Conservation (phyloP, 1,139 yeast genomes). For the Protomyces macrosporus region DNA sequence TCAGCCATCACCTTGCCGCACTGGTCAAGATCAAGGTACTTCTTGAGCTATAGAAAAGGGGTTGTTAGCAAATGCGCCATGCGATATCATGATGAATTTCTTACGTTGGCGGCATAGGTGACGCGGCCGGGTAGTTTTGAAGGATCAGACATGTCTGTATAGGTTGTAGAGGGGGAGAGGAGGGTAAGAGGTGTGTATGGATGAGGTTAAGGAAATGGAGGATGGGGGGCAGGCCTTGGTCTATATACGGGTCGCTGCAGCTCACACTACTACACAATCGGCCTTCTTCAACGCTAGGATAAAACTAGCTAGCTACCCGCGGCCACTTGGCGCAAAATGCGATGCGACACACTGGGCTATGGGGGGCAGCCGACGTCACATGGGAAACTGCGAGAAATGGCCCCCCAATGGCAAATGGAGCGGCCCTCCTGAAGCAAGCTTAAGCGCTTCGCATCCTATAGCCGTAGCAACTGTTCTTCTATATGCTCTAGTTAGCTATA, state of each 20-base stretch:
- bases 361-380: no score
- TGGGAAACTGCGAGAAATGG: no score
- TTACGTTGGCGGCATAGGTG: constrained; percentile 1
- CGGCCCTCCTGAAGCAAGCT: no score
- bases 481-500: background rate
- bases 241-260: no score
- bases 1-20: constrained; percentile 86
- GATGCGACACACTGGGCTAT: no score
- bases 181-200: background rate
- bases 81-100: background rate
- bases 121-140: background rate
- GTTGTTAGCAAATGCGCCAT: background rate
- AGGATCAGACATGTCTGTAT: background rate
- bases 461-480: no score
- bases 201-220: background rate
- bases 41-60: constrained; percentile 35
- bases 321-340: no score
- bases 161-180: background rate
- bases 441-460: no score
- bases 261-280: no score
- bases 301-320: no score
- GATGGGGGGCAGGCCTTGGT: background rate
- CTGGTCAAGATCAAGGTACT: constrained; percentile 80
- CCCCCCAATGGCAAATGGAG: no score
- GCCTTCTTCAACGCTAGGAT: no score